A percentile compares a stretch with the other conserved stretches of the same genome.
These are phyloP conservation scores for Podospora tetraspora DNA, from an alignment of 495 filamentous ascomycete genomes.

Conservation along the genomic window DNA sequence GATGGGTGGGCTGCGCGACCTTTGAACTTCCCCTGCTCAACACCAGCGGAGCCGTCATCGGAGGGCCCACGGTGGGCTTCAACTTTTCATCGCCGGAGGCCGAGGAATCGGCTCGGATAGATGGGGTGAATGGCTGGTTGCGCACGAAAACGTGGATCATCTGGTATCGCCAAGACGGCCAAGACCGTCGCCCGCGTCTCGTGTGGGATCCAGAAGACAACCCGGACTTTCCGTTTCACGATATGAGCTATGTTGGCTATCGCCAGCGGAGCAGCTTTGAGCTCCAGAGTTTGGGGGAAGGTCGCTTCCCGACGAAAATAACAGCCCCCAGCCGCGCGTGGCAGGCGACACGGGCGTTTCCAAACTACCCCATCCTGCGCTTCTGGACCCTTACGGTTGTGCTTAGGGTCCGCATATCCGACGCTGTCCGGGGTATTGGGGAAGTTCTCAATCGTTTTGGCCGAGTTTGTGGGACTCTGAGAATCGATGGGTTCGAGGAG, in stretches of 20 bases:
- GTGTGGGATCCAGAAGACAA: constrained; percentile 18
- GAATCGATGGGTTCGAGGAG: constrained; percentile 8
- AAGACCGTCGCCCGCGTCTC: background rate
- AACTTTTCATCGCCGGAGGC: too few species aligned
- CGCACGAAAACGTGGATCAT: constrained; percentile 16
- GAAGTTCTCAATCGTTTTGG: background rate
- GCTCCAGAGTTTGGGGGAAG: background rate
- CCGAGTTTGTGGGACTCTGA: background rate
- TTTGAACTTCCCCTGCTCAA: too few species aligned
- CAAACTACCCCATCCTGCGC: background rate
- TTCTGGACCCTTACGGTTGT: constrained; percentile 13
- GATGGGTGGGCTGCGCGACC: background rate
- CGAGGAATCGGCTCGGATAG: too few species aligned
- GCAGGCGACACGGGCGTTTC: background rate
- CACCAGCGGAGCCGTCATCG: too few species aligned
- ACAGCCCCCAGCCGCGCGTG: background rate
- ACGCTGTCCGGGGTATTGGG: background rate
- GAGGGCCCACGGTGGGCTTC: too few species aligned
- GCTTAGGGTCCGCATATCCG: background rate
- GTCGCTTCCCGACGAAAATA: background rate
- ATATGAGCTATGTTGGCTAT: constrained; percentile 1
- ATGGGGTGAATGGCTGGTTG: constrained; percentile 9
- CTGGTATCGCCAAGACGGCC: constrained; percentile 13
- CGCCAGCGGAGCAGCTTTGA: constrained; percentile 3
- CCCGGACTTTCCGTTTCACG: background rate